A percentile compares a stretch with the other conserved stretches of the same genome.
Conservation (phyloP, 164 flowering plant genomes). For the Nymphaea colorata region DNA sequence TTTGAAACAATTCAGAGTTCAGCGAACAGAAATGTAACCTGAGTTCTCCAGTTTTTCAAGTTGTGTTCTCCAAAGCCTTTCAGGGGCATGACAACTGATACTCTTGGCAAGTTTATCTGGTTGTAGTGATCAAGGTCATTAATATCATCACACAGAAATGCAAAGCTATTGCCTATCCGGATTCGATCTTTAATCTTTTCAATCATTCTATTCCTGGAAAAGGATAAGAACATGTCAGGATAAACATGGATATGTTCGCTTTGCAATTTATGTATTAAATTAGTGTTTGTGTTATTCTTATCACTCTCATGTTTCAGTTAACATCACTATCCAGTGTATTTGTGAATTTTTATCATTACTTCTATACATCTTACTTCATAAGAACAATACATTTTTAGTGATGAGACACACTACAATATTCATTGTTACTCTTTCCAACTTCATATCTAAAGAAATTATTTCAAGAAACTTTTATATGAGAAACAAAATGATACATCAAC, state of each 20-base stretch:
- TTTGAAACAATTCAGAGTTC: not conserved
- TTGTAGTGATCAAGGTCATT: conserved; percentile 79
- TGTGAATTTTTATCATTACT: not conserved
- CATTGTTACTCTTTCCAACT: no score
- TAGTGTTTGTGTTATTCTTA: not conserved
- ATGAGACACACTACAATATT: no score
- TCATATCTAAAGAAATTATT: no score
- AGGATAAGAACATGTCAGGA: not conserved
- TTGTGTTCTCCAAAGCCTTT: conserved; percentile 99
- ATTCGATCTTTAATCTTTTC: conserved; percentile 36
- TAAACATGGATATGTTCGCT: not conserved
- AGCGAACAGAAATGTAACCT: conserved; percentile 31
- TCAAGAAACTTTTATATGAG: no score
- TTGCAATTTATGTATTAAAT: not conserved
- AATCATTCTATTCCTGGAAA: conserved; percentile 63
- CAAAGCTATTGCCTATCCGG: conserved; percentile 60
- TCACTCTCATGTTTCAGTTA: not conserved
- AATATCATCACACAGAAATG: conserved; percentile 69
- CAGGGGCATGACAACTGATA: conserved; percentile 89
- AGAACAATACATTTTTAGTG: no score
- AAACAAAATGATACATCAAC: no score
- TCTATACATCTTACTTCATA: no score
- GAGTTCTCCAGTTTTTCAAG: conserved; percentile 92
- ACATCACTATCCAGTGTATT: not conserved
- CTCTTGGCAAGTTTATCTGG: conserved; percentile 73